Percentiles rank a stretch among this genome's conserved stretches.
phyloP scores from a whole-genome alignment of 768 basidiomycete species.

The Hygrocybe coccinea region DNA sequence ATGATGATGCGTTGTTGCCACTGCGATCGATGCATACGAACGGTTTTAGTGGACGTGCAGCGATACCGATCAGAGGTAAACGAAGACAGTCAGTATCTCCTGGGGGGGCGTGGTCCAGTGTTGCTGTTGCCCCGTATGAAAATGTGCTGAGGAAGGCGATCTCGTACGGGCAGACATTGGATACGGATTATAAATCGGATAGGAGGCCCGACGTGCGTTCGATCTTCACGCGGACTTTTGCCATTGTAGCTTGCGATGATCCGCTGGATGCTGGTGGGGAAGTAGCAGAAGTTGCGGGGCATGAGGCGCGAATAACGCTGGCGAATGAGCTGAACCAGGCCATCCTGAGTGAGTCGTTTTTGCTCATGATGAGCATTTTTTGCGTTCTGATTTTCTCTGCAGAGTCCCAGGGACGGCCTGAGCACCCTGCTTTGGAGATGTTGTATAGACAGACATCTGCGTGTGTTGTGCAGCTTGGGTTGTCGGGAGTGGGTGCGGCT shows the following conservation, averaged over 20 bases:
- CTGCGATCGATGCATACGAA: constrained; percentile 19
- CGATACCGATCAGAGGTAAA: constrained; percentile 11
- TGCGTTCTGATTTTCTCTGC: constrained; percentile 9
- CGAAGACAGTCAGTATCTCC: constrained; percentile 18
- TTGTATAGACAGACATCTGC: constrained; percentile 72
- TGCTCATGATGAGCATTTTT: not conserved
- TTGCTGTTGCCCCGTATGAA: constrained; percentile 41
- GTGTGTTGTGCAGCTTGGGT: constrained; percentile 64
- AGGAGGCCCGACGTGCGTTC: constrained; percentile 57
- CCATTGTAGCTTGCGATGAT: constrained; percentile 75
- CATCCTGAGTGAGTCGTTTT: constrained; percentile 60
- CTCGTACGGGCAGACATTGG: constrained; percentile 66
- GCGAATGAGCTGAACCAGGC: constrained; percentile 77
- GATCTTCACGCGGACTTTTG: constrained; percentile 69
- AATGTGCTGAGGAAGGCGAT: constrained; percentile 61
- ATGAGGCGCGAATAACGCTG: constrained; percentile 57
- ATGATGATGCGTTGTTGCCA: constrained; percentile 33
- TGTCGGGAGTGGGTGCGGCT: constrained; percentile 68
- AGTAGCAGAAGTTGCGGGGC: constrained; percentile 63
- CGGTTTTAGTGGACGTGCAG: constrained; percentile 23
- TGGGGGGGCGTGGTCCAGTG: constrained; percentile 14
- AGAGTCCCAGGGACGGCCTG: constrained; percentile 78
- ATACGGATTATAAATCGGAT: constrained; percentile 63
- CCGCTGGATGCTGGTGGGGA: constrained; percentile 63
- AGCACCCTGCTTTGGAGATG: constrained; percentile 66